These are phyloP conservation scores for Rhynchosporium graminicola DNA, from an alignment of 2,329 filamentous ascomycete species.

Conservation along the genomic window DNA sequence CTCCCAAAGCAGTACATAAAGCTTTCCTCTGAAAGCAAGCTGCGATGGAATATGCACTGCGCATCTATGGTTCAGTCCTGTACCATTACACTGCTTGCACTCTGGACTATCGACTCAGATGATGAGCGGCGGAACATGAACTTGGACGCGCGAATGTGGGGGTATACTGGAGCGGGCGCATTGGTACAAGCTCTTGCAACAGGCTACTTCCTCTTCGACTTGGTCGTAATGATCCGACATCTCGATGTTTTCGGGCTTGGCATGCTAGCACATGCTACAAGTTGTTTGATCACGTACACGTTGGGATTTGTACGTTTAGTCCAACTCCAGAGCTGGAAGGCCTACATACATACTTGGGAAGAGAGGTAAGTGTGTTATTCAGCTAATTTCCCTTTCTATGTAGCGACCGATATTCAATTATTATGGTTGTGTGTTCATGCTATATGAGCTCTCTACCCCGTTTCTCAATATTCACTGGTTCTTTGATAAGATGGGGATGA, in stretches of 20 bases:
- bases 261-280: constrained; percentile 67
- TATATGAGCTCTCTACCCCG: constrained; percentile 81
- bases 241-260: constrained; percentile 68
- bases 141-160: constrained; percentile 69
- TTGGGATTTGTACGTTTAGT: constrained; percentile 71
- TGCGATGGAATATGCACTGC: constrained; percentile 83
- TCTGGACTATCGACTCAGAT: constrained; percentile 69
- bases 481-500: constrained; percentile 79
- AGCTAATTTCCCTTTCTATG: constrained; percentile 14
- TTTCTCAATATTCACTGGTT: constrained; percentile 91
- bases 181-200: constrained; percentile 73
- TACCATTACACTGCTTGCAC: constrained; percentile 68
- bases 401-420: constrained; percentile 81
- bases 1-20: constrained; percentile 59
- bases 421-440: constrained; percentile 76
- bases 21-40: constrained; percentile 59
- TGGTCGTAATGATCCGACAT: constrained; percentile 31
- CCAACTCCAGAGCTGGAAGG: not conserved
- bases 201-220: constrained; percentile 55
- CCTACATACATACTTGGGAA: not conserved
- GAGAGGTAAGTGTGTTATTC: constrained; percentile 19
- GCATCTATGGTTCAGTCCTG: constrained; percentile 75
- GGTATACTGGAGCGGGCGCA: constrained; percentile 70
- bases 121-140: constrained; percentile 65
- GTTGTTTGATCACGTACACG: constrained; percentile 64